Percentiles rank a stretch among this genome's conserved stretches.
These are phyloP conservation scores for Artomyces pyxidatus DNA, from an alignment of 768 basidiomycete species.

Conservation along the genomic window DNA sequence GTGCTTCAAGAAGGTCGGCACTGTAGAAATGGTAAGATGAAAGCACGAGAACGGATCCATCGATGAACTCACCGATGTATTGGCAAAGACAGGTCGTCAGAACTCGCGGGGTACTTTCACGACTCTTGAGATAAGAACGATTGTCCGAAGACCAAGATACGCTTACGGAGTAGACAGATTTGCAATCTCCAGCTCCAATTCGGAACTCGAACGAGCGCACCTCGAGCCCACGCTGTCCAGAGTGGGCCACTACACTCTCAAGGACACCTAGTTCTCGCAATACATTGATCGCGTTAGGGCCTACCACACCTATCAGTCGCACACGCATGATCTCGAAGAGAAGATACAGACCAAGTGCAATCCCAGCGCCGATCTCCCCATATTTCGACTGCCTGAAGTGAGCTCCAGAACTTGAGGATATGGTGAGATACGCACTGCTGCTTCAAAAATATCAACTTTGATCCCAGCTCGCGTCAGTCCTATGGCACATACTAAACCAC, in stretches of 20 bases:
- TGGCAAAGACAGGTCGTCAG: too few species aligned
- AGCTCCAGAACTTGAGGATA: neutral
- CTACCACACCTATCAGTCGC: too few species aligned
- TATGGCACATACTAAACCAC: slow-evolving; percentile 38
- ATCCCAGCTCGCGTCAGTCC: slow-evolving; percentile 33
- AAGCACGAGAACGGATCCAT: too few species aligned
- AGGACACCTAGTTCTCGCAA: slow-evolving; percentile 37
- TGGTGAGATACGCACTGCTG: slow-evolving; percentile 27
- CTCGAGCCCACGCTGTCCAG: slow-evolving; percentile 26
- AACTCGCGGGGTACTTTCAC: too few species aligned
- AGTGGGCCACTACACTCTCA: slow-evolving; percentile 31
- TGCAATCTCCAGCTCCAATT: slow-evolving; percentile 34
- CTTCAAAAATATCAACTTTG: slow-evolving; percentile 39
- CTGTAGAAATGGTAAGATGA: neutral
- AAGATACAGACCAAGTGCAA: neutral
- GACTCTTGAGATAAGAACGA: too few species aligned
- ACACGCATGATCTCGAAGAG: too few species aligned
- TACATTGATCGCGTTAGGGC: slow-evolving; percentile 42
- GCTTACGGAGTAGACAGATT: slow-evolving; percentile 36
- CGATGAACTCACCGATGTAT: too few species aligned
- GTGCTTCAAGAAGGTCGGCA: slow-evolving; percentile 36
- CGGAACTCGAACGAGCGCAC: slow-evolving; percentile 31
- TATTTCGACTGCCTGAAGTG: neutral
- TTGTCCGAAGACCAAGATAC: too few species aligned
- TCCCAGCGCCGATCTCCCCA: neutral